A percentile compares a stretch with the other conserved stretches of the same genome.
These are phyloP conservation scores for Dicorynia guianensis DNA, from an alignment of 306 rosid genomes.

Conservation along the genomic window DNA sequence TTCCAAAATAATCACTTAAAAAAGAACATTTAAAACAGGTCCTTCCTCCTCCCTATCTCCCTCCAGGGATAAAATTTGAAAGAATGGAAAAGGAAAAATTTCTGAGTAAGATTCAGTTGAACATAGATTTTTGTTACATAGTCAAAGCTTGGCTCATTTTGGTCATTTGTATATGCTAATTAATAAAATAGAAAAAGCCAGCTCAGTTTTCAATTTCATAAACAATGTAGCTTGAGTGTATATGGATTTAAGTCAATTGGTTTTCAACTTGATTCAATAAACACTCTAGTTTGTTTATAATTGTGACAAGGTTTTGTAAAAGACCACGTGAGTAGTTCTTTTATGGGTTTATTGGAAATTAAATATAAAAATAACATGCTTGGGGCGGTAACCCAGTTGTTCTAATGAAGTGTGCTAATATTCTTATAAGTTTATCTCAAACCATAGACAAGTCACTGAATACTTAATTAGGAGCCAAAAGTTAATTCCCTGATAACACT, in stretches of 20 bases:
- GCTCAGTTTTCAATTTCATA: too few relatives aligned
- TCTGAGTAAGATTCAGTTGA: neutral
- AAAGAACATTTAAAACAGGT: neutral
- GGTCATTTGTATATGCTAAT: neutral
- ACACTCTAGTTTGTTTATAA: too few relatives aligned
- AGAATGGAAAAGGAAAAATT: neutral
- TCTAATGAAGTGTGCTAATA: neutral
- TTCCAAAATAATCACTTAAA: neutral
- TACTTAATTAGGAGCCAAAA: neutral
- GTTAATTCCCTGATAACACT: neutral
- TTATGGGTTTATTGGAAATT: too few relatives aligned
- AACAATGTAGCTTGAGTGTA: too few relatives aligned
- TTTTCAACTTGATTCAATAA: too few relatives aligned
- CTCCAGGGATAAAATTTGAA: neutral
- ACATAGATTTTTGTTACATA: neutral
- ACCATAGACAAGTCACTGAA: neutral
- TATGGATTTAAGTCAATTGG: too few relatives aligned
- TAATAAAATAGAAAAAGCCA: neutral
- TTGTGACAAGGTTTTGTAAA: too few relatives aligned
- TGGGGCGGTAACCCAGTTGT: neutral
- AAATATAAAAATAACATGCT: too few relatives aligned
- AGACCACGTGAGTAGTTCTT: too few relatives aligned
- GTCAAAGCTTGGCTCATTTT: neutral
- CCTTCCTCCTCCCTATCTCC: neutral
- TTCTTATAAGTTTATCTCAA: too few relatives aligned